Evolutionary conservation across 2,329 filamentous ascomycete genomes (phyloP), one percentile per base, ranked within the genome.

Genomic region (Colletotrichum siamense): DNA sequence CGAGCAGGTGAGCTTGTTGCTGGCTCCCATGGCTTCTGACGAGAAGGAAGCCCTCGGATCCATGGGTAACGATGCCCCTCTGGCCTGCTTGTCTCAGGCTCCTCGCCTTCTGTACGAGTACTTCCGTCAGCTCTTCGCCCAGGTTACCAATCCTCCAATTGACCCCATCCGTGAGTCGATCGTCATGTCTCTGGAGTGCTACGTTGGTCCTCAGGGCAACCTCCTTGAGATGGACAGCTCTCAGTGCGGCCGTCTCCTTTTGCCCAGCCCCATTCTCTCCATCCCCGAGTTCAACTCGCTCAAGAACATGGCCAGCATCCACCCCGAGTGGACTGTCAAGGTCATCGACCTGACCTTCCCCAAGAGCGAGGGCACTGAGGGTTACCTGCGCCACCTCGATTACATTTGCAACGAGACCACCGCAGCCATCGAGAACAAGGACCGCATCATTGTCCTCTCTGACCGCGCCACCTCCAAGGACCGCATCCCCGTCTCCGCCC

Each of bases 111-210:
- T 98, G 24, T 98, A 95, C 85, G 96, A 98, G 85, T 99, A 99
- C 88, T 99, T 99, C 93, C 93, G 96, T 78, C 95, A 99, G 88
- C 93, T 99, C 59, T 99, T 99, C 85, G 96, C 96, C 12, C 96
- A 99, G 87, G 96, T 99, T 84, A 99, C 96, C 77, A 99, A 99
- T 86, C 96, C 96, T 80, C 96, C 96, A 16, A 99, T 99, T 82
- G 96, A 99, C 83, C 96, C 96, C 36, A 99, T 99, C 81, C 92
- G 96, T 85, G 96, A 99, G 89, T 96, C 96, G 32, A 97, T 98
- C 82, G 96, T 99, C 85, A 99, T 99, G 96, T 98, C 96, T 72
- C 88, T 99, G 55, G 96, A 98, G 84, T 98, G 96, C 82, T 99
- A 98, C 83, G 95, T 99, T 80, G 96, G 96, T 65, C 96, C 96